Evolutionary conservation across 129 eudicot species (phyloP), one percentile per base, ranked within the genome.

Genomic region (Silybum marianum): DNA sequence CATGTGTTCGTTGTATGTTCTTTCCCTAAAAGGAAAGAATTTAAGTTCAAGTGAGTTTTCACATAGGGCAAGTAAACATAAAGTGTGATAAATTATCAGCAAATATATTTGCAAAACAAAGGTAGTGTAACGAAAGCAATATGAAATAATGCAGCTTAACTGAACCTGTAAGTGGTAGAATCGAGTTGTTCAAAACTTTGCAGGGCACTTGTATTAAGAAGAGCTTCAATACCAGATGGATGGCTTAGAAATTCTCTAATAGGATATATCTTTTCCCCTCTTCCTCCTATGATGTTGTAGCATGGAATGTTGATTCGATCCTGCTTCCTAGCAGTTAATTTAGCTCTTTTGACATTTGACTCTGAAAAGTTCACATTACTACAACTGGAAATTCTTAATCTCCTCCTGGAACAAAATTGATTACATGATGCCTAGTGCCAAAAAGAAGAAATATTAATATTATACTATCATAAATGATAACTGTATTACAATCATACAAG

Each of bases 161-260:
- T 67, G 8, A 68, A 94, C 98, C 98, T 90, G 91, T 90, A 95
- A 48, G 88, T 85, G 76, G 94, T 92, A 46, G 92, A 71, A 82
- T 85, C 97, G 58, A 95, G 88, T 51, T 86, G 83, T 77, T 88
- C 87, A 82, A 79, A 90, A 44, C 83, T 90, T 82, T 88, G 88
- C 77, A 95, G 77, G 60, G 94, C 94, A 21, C 81, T 81, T 22
- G 90, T 86, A 60, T 92, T 95, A 77, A 95, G 76, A 26, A 95
- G 87, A 71, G 99, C 89, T 82, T 92, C 89, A 48, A 90, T 74
- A 12, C 97, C 99, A 71, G 97, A 90, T 21, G 96, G 93, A 60
- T 95, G 97, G 65, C 89, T 84, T 36, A 95, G 80, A 89, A 95
- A 95, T 46, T 95, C 89, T 62, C 85, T 86, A 7, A 95, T 78